Base-by-base conservation (phyloP, 805 yeast species). In the Kodamaea laetipori region DNA sequence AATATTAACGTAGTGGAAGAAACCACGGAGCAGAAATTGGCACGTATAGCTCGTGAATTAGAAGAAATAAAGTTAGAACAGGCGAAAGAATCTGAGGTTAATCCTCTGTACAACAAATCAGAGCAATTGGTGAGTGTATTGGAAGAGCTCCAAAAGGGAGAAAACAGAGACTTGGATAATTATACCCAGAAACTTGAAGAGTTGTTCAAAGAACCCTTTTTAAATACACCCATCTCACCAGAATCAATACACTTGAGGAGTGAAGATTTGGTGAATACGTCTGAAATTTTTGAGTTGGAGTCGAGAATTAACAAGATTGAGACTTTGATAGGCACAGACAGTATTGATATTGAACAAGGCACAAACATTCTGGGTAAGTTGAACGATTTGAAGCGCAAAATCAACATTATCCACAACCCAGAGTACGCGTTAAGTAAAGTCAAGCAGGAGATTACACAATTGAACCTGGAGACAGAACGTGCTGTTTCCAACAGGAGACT, bases 1-100 rank as follows among this genome's bases (percentile, higher is more conserved):
- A 45, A 42, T 11, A 49, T 57, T 23, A 24, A 26, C 8, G 44
- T 42, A 11, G 56, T 57, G 9, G 57, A 53, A 18, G 79, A 75
- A 48, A 66, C 75, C 0, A 49, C 52, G 15, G 67, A 56, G 25
- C 73, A 71, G 54, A 66, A 61, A 30, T 40, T 75, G 26, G 59
- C 60, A 6, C 47, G 78, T 33, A 65, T 74, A 21, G 50, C 59
- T 4, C 51, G 57, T 9, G 80, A 75, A 44, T 45, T 75, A 32
- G 58, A 58, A n/a, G 75, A 70, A 43, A 45, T 73, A 2, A 52
- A 59, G 37, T 43, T 51, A 4, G 56, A 49, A 13, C 43, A 54
- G 7, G 31, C 19, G 13, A 11, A 4, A 13, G 37, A 23, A 15
- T 9, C 7, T 19, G 38, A 24, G 15, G 9, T 10, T 15, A 28